Evolutionary conservation across 139 green algal species (phyloP).

Genomic region (Chlamydomonas schloesseri): DNA sequence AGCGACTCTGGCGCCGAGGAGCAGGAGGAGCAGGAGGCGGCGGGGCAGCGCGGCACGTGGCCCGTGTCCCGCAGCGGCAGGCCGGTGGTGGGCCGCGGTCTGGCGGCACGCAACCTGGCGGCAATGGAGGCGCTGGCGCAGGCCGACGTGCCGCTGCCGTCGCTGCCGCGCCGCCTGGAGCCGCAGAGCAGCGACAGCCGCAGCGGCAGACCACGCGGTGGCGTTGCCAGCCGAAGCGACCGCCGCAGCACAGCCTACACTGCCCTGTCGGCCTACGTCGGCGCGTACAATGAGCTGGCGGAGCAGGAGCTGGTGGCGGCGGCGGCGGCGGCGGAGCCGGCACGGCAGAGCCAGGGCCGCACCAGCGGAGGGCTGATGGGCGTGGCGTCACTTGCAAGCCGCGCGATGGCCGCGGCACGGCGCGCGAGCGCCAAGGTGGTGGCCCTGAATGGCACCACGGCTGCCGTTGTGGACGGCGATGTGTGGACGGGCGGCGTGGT

Average conservation of each 20-base stretch:
- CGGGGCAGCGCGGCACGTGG: no score
- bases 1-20: not conserved
- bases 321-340: not conserved
- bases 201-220: no score
- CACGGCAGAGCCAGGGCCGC: no score
- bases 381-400: no score
- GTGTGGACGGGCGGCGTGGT: no score
- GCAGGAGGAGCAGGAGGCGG: not conserved
- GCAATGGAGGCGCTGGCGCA: constrained; percentile 24
- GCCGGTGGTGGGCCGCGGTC: not conserved
- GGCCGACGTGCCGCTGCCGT: constrained; percentile 34
- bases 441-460: no score
- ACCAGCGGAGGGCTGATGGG: no score
- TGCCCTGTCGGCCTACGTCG: constrained; percentile 5
- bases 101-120: constrained; percentile 16
- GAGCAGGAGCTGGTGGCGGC: not conserved
- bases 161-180: constrained; percentile 21
- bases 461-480: no score
- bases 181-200: not conserved
- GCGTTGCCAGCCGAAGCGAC: not conserved
- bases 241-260: not conserved
- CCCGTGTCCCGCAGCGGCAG: no score
- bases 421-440: no score
- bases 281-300: constrained; percentile 22
- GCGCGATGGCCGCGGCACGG: no score